Percentiles rank a stretch among this genome's conserved stretches.
Evolutionary conservation across 1,139 yeast species (phyloP).

Genomic region (Magnusiomyces clavatus): DNA sequence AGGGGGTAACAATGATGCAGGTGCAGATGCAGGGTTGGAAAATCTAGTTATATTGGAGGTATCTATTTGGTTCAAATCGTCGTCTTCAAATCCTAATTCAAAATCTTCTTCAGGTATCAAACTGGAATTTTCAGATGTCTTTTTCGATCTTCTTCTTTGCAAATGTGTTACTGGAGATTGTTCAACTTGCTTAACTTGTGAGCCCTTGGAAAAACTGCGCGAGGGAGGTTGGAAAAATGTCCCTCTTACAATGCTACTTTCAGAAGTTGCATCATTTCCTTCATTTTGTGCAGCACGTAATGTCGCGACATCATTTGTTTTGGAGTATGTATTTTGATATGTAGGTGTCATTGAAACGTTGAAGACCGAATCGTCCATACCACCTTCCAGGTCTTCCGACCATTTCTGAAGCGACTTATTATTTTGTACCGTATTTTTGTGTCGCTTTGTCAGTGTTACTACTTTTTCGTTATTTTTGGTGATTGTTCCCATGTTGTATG

Average conservation of each 20-base stretch:
- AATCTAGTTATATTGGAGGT: neutral
- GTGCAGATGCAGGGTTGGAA: neutral
- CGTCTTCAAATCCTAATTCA: conserved; percentile 3
- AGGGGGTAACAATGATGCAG: neutral
- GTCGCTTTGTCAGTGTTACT: neutral
- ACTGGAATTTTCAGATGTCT: neutral
- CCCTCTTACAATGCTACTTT: conserved; percentile 11
- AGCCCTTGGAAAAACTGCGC: neutral
- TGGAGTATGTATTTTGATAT: neutral
- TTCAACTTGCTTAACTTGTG: neutral
- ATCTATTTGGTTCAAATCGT: neutral
- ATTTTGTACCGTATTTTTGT: conserved; percentile 1
- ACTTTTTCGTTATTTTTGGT: neutral
- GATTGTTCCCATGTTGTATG: neutral
- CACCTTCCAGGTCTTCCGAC: neutral
- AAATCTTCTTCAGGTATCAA: conserved; percentile 10
- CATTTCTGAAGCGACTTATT: conserved; percentile 1
- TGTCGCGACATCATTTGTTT: neutral
- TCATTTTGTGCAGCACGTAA: conserved; percentile 4
- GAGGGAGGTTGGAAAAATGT: conserved; percentile 14
- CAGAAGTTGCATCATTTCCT: neutral
- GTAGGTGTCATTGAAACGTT: conserved; percentile 2
- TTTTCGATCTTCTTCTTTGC: conserved; percentile 1
- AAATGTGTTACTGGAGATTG: neutral
- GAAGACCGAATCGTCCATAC: neutral